Base-by-base conservation (phyloP, 2,329 filamentous ascomycete genomes). In the Penicillium olsonii region DNA sequence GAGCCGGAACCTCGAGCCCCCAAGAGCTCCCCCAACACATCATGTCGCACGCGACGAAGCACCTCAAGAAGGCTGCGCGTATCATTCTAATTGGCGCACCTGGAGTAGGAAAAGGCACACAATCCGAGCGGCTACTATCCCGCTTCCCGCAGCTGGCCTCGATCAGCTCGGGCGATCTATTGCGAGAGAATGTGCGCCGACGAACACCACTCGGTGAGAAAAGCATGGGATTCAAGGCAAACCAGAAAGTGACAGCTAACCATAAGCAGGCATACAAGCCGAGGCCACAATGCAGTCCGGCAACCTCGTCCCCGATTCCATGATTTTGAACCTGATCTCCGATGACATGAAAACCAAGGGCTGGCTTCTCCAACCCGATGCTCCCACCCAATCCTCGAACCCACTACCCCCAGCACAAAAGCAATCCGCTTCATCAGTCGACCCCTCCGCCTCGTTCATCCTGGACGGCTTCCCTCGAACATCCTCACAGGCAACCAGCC, bases 401-500 rank as follows among this genome's bases (percentile, higher is more conserved):
- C 37, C 47, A 9, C 41, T 41, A 18, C 38, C 55, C 31, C 19
- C 44, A 29, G 35, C 50, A 26, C n/a, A 24, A 5, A 34, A 33
- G n/a, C 27, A 45, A 18, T 72, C 48, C 66, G 66, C 50, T 62
- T 68, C 53, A 52, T 68, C 85, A 41, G 81, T 94, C 35, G 81
- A 87, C 55, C 88, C 91, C 0, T 77, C 84, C 1, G 90, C 91
- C 8, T 96, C 91, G 1, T 97, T 96, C 70, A 88, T 99, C 56
- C 87, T 99, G 45, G 94, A 99, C 68, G 94, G 94, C 14, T 99
- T 97, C 72, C 94, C 94, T 2, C 87, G 94, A 57, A 99, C 90
- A 6, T 87, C 88, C 1, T 68, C 77, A 3, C 94, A 99, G 73
- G 94, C 92, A 22, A 70, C 75, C 35, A 85, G 85, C 49, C 81